Evolutionary conservation across 371 early-diverging fungal genomes (phyloP).

Genomic region (Haplosporangium sp.): DNA sequence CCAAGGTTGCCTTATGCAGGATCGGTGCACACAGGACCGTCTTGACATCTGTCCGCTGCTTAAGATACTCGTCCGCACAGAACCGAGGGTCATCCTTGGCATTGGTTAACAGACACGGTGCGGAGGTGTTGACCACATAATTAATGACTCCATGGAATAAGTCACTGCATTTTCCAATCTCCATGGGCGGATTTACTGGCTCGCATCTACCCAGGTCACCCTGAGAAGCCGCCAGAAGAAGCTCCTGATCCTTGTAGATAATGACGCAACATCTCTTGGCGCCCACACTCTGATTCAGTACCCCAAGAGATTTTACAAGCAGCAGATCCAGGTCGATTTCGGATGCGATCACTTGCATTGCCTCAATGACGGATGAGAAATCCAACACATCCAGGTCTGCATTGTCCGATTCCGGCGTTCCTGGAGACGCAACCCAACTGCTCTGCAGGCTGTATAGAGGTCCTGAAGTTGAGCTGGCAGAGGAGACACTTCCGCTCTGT

Average conservation of each 20-base stretch:
- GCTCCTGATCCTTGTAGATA: conserved; percentile 41
- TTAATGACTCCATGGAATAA: conserved; percentile 53
- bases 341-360: conserved; percentile 54
- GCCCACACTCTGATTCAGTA: conserved; percentile 47
- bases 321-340: conserved; percentile 47
- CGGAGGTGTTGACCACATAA: conserved; percentile 47
- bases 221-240: conserved; percentile 37
- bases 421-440: conserved; percentile 29
- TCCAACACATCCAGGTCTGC: conserved; percentile 48
- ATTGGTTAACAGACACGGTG: conserved; percentile 38
- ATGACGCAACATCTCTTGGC: conserved; percentile 43
- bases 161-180: conserved; percentile 20
- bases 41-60: conserved; percentile 57
- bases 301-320: conserved; percentile 47
- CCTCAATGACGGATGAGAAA: conserved; percentile 51
- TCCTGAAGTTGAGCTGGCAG: conserved; percentile 2
- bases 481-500: background rate
- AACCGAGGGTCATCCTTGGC: conserved; percentile 53
- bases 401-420: conserved; percentile 42
- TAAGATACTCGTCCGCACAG: conserved; percentile 51
- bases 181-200: conserved; percentile 43
- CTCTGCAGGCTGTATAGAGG: conserved; percentile 22
- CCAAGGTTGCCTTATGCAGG: conserved; percentile 60
- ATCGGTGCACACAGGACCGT: conserved; percentile 70
- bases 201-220: conserved; percentile 40